Conservation (phyloP, 2,329 filamentous ascomycete genomes). For the Trichophyton mentagrophytes region DNA sequence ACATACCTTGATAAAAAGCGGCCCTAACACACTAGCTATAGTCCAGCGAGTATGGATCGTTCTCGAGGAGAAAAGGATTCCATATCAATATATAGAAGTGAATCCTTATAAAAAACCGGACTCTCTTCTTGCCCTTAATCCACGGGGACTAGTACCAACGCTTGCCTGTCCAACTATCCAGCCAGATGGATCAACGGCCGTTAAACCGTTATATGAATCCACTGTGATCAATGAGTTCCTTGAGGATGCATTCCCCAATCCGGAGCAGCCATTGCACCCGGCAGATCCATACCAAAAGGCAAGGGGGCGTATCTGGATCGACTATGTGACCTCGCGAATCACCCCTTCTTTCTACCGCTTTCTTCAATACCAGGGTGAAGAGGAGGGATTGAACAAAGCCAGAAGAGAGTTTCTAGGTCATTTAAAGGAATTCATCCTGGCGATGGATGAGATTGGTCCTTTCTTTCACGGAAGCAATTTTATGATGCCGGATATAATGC, state of each 20-base stretch:
- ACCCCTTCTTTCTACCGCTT: slow-evolving; percentile 57
- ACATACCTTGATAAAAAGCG: background rate
- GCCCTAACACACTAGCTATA: slow-evolving; percentile 12
- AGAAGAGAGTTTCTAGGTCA: slow-evolving; percentile 46
- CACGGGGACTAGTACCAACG: slow-evolving; percentile 62
- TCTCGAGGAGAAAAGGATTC: slow-evolving; percentile 58
- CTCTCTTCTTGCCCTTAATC: slow-evolving; percentile 58
- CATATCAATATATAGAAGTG: slow-evolving; percentile 64
- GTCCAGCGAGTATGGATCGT: slow-evolving; percentile 61
- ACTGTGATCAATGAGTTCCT: slow-evolving; percentile 62
- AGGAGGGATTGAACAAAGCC: slow-evolving; percentile 30
- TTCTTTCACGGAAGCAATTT: slow-evolving; percentile 55
- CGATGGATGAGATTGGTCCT: slow-evolving; percentile 50
- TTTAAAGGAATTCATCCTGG: slow-evolving; percentile 47
- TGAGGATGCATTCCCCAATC: slow-evolving; percentile 52
- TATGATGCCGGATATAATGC: slow-evolving; percentile 55
- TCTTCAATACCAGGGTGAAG: slow-evolving; percentile 33
- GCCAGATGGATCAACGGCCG: slow-evolving; percentile 16
- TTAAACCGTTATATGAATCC: slow-evolving; percentile 58
- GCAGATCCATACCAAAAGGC: slow-evolving; percentile 52
- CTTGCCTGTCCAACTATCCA: slow-evolving; percentile 30
- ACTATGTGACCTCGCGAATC: slow-evolving; percentile 55
- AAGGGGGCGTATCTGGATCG: slow-evolving; percentile 57
- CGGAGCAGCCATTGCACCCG: slow-evolving; percentile 45
- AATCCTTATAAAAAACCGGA: slow-evolving; percentile 64